phyloP scores from a whole-genome alignment of 78 protist species.

The Cavenderia fasciculata region DNA sequence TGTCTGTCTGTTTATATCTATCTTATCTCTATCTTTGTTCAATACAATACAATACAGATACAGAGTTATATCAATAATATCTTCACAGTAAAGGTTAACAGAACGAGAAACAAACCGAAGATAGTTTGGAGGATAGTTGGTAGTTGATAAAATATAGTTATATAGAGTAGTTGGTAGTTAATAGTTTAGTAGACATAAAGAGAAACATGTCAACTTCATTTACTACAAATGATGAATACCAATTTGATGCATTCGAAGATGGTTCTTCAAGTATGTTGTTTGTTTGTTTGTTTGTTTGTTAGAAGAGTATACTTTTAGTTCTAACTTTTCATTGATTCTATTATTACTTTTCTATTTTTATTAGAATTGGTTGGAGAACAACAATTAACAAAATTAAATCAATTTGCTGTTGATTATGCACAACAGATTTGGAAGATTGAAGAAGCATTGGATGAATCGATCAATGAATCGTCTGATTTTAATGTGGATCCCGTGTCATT shows the following conservation, averaged over 20 bases:
- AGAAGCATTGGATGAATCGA: constrained; percentile 75
- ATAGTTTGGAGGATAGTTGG: no score
- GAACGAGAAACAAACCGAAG: no score
- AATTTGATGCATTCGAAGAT: constrained; percentile 78
- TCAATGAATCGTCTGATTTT: constrained; percentile 47
- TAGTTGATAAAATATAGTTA: no score
- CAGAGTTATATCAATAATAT: no score
- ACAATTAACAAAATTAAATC: constrained; percentile 65
- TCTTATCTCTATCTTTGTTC: no score
- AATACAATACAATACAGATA: no score
- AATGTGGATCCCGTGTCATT: constrained; percentile 69
- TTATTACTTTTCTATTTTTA: background rate
- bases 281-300: no score
- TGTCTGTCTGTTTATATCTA: no score
- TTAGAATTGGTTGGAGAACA: constrained; percentile 76
- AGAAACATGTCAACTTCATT: constrained; percentile 6
- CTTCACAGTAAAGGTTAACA: no score
- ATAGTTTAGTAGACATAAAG: background rate
- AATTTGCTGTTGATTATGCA: constrained; percentile 75
- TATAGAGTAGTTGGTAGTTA: no score
- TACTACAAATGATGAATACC: constrained; percentile 35
- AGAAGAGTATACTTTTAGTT: no score
- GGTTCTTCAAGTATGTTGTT: constrained; percentile 65
- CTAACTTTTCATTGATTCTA: no score
- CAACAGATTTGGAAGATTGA: constrained; percentile 78